Base-by-base conservation (phyloP, 768 basidiomycete species). In the Boletus tylopilopsis region DNA sequence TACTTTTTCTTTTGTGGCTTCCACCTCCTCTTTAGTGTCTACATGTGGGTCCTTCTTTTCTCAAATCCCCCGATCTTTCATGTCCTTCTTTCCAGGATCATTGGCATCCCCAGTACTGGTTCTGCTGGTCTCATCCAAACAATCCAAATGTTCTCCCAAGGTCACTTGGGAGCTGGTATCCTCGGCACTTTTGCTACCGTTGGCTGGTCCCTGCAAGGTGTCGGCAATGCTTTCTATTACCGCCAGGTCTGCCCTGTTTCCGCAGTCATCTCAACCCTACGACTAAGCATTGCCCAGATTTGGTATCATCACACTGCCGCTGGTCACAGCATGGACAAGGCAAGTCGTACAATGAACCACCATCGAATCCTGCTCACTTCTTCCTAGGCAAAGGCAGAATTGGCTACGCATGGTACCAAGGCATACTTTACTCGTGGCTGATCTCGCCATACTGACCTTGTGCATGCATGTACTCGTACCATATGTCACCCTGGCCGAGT, bases 1-100 rank as follows among this genome's bases (percentile, higher is more conserved):
- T 99, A 92, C 76, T 95, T 97, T 77, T 82, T 97, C 72, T 99
- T 99, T 73, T 79, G 85, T 47, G 95, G 93, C 40, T 97, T 90
- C 78, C 94, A 99, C 72, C 78, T 98, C 54, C 76, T 90, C 35
- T 97, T 92, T 74, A 90, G 88, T 55, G 66, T 90, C 63, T 98
- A 97, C 74, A 91, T 90, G 92, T 90, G 64, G 74, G 84, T 60
- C 11, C 52, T 18, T 30, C 38, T 32, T 12, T 15, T 2, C 18
- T 38, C 24, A 0, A 12, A 2, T 39, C 48, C 47, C 48, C 35
- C 41, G 7, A 38, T 58, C 13, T 50, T 56, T 64, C 51, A 58
- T 53, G 40, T 55, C 56, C 58, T 61, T 64, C 53, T 51, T 52
- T 63, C 39, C 43, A 94, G 90, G 90, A 85, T 94, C 67, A 84